Percentiles rank a stretch among this genome's conserved stretches.
These are phyloP conservation scores for Quillaja saponaria DNA, from an alignment of 306 rosid genomes.

Conservation along the genomic window DNA sequence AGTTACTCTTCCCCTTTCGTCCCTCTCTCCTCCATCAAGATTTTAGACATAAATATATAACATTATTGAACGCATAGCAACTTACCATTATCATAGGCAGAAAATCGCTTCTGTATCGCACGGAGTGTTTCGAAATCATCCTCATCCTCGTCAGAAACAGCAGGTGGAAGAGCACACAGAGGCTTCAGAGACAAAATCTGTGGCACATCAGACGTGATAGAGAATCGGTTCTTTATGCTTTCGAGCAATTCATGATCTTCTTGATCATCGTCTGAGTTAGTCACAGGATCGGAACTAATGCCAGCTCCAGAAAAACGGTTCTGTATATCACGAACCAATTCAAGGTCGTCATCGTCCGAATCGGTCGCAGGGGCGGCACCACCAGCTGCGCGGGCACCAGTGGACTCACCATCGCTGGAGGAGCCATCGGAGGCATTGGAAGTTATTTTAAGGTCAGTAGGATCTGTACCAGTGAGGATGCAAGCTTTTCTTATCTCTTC, in stretches of 20 bases:
- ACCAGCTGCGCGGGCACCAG: too few relatives aligned
- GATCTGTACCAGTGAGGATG: constrained; percentile 36
- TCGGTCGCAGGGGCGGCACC: neutral
- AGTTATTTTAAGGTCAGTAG: constrained; percentile 7
- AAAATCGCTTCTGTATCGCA: constrained; percentile 59
- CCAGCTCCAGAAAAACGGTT: constrained; percentile 38
- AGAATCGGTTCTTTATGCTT: constrained; percentile 52
- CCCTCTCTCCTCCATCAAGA: neutral
- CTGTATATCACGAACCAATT: neutral
- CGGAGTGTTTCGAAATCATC: constrained; percentile 68
- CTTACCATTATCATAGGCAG: constrained; percentile 50
- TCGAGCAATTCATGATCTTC: constrained; percentile 49
- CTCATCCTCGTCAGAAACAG: constrained; percentile 51
- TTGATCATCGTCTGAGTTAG: constrained; percentile 29
- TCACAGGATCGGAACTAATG: constrained; percentile 7
- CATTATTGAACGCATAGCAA: neutral
- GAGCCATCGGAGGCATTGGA: neutral
- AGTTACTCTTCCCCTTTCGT: too few relatives aligned
- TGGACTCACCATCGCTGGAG: neutral
- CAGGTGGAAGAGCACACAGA: constrained; percentile 37
- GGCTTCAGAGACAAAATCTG: constrained; percentile 40
- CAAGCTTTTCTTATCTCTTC: constrained; percentile 70
- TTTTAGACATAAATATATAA: neutral
- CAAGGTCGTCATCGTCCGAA: constrained; percentile 2
- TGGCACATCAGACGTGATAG: constrained; percentile 6